phyloP scores from a whole-genome alignment of 805 yeast species.

The Vanderwaltozyma yarrowii region DNA sequence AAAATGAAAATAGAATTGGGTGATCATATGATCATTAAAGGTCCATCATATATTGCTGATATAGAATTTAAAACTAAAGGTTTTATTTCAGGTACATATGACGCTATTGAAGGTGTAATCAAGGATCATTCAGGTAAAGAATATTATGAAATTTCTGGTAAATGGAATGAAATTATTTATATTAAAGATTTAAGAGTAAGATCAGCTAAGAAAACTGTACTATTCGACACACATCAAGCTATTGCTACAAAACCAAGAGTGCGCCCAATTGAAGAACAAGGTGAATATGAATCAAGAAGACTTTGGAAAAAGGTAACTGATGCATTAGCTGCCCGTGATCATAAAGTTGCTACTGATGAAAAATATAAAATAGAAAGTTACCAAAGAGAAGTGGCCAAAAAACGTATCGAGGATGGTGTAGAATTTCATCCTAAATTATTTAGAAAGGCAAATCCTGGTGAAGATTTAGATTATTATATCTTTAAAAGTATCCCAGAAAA shows the following conservation, averaged over 20 bases:
- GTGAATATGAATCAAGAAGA: conserved; percentile 66
- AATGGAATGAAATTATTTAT: conserved; percentile 85
- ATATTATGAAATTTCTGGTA: conserved; percentile 65
- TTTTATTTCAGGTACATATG: conserved; percentile 83
- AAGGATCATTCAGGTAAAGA: conserved; percentile 44
- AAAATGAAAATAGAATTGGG: conserved; percentile 85
- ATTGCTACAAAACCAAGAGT: conserved; percentile 52
- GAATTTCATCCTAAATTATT: conserved; percentile 77
- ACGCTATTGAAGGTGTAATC: conserved; percentile 71
- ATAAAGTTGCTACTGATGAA: conserved; percentile 75
- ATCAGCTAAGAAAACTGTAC: conserved; percentile 35
- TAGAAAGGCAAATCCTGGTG: conserved; percentile 34
- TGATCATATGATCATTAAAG: conserved; percentile 73
- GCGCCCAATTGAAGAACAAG: conserved; percentile 72
- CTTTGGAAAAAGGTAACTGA: conserved; percentile 77
- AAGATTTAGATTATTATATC: conserved; percentile 52
- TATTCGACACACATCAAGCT: conserved; percentile 54
- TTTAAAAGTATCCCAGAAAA: conserved; percentile 52
- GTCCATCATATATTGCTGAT: conserved; percentile 56
- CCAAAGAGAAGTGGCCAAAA: conserved; percentile 69
- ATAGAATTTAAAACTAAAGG: conserved; percentile 95
- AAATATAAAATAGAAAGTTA: conserved; percentile 77
- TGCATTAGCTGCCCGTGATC: conserved; percentile 75
- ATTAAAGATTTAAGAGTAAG: conserved; percentile 45
- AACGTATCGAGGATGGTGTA: conserved; percentile 65